Base-by-base conservation (phyloP, 1,284 basidiomycete genomes). In the Golubevia sp. region DNA sequence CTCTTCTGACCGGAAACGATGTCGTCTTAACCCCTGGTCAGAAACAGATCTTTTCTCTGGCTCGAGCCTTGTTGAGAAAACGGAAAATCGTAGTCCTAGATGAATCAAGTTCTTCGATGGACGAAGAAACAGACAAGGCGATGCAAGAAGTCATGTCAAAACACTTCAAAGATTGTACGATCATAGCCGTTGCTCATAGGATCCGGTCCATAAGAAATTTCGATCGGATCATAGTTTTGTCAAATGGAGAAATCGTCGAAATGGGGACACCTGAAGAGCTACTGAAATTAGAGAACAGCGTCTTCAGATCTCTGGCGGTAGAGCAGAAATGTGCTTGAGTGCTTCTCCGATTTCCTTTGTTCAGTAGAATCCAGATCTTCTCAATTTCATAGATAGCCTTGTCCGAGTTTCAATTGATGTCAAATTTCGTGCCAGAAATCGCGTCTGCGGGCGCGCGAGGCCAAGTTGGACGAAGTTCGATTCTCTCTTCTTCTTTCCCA, bases 141-240 rank as follows among this genome's bases (percentile, higher is more conserved):
- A 68, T 74, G 11, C 71, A 70, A 58, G 58, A 60, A 13, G 61
- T 71, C 21, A 61, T 73, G 18, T 55, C 51, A 55, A 69, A 50
- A 2, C 64, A 70, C 48, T 71, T 74, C 38, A 23, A 58, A 3
- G 55, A 67, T 44, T 68, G 65, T 48, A 76, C 74, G 3, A 68
- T 77, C 18, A 68, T 77, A 21, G 64, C 74, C 0, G 71, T 76
- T 1, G 73, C 74, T 0, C 75, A 77, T 48, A 52, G 75, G 25
- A 71, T 76, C 50, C 71, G 64, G 0, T 71, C 67, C 27, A 67
- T 77, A 49, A 66, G 67, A 52, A 60, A 69, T 44, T 76, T 68
- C 59, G 75, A 77, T 53, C 64, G 63, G 52, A 70, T 76, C 61
- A 66, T 77, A 55, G 75, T 74, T 61, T 64, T 77, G 64, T 67